These are phyloP conservation scores for Rubia tinctorum DNA, from an alignment of 305 asterid genomes.

Conservation along the genomic window DNA sequence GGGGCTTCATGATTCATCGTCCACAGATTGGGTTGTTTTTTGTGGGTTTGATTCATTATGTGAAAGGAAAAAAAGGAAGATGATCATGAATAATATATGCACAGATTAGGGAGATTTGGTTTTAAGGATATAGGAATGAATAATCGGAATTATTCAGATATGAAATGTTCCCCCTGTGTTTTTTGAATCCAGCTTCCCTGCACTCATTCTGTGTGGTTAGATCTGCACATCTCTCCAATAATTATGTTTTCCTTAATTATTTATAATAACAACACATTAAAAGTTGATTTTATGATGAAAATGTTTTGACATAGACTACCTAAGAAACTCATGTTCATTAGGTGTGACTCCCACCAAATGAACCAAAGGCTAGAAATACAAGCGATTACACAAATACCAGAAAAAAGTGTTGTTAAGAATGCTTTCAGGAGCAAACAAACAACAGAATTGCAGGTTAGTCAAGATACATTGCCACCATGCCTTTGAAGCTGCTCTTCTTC, in stretches of 20 bases:
- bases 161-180: background rate
- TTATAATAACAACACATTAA: too few relatives aligned
- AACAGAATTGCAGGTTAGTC: constrained; percentile 15
- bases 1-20: constrained; percentile 3
- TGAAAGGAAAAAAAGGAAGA: background rate
- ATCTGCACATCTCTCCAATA: too few relatives aligned
- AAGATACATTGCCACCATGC: constrained; percentile 41
- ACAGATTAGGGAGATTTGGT: background rate
- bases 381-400: too few relatives aligned
- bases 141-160: background rate
- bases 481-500: constrained; percentile 49
- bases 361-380: too few relatives aligned
- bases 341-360: background rate
- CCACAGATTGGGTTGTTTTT: background rate
- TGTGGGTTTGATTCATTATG: background rate
- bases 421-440: background rate
- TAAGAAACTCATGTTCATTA: too few relatives aligned
- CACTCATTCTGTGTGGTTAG: too few relatives aligned
- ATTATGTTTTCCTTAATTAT: too few relatives aligned
- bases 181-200: background rate
- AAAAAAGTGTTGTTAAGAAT: background rate
- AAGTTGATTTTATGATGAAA: too few relatives aligned
- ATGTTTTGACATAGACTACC: too few relatives aligned
- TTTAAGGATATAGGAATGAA: background rate
- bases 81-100: background rate